These are phyloP conservation scores for Apiotrichum gracile DNA, from an alignment of 1,284 basidiomycete species.

Conservation along the genomic window DNA sequence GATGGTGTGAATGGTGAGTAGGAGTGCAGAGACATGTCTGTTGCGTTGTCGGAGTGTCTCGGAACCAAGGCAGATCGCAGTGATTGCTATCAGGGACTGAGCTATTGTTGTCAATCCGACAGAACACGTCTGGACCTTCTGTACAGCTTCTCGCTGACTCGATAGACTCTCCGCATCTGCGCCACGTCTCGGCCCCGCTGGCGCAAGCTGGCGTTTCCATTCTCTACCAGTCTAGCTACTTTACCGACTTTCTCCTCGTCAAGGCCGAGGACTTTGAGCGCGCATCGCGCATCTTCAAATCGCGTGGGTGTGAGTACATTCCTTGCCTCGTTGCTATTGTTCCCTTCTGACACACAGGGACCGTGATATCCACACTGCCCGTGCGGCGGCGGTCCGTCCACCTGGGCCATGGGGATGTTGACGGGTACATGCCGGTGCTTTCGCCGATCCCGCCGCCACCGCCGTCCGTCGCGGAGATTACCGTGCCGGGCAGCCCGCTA, in stretches of 20 bases:
- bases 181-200: conserved; percentile 69
- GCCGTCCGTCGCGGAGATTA: conserved; percentile 27
- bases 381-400: conserved; percentile 22
- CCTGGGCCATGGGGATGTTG: not conserved
- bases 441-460: conserved; percentile 3
- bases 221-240: conserved; percentile 75
- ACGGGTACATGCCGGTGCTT: not conserved
- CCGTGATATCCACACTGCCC: conserved; percentile 18
- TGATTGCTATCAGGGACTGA: no score
- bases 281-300: conserved; percentile 29
- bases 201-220: conserved; percentile 75
- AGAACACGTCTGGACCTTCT: no score
- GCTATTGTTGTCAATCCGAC: no score
- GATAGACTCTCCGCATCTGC: conserved; percentile 49
- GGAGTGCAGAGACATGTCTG: not conserved
- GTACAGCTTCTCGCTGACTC: conserved; percentile 1
- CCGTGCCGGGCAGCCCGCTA: conserved; percentile 29
- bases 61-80: no score
- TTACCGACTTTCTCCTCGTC: conserved; percentile 74
- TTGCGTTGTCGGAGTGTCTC: not conserved
- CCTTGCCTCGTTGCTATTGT: not conserved
- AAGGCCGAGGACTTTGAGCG: conserved; percentile 33
- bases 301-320: conserved; percentile 39
- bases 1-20: conserved; percentile 26
- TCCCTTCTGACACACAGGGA: conserved; percentile 18